Evolutionary conservation across 345 rosid species (phyloP).

Genomic region (thale cress (Arabidopsis thaliana)): DNA sequence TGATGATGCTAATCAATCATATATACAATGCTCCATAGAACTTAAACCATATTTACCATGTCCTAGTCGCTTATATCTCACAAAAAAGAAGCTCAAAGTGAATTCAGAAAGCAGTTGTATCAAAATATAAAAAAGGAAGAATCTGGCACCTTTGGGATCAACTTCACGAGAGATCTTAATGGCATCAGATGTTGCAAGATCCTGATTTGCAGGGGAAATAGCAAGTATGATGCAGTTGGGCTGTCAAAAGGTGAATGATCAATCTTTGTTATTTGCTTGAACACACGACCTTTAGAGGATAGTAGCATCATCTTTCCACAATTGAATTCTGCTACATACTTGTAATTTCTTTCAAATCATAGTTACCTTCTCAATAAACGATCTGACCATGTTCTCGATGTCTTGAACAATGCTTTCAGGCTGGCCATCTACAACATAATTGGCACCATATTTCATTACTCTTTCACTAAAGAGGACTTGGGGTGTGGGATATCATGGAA

Average conservation of each 20-base stretch:
- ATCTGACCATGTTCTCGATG: conserved; percentile 86
- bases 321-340: neutral
- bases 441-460: conserved; percentile 10
- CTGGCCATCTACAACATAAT: conserved; percentile 77
- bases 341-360: conserved; percentile 14
- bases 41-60: neutral
- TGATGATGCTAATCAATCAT: conserved; percentile 12
- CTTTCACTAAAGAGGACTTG: conserved; percentile 23
- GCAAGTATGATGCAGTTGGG: conserved; percentile 94
- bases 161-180: conserved; percentile 97
- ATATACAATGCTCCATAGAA: neutral
- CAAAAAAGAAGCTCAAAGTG: conserved; percentile 6
- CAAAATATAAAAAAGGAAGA: neutral
- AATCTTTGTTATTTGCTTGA: conserved; percentile 15
- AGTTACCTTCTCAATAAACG: conserved; percentile 88
- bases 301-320: conserved; percentile 9
- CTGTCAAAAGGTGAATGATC: conserved; percentile 54
- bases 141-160: conserved; percentile 80
- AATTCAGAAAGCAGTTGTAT: conserved; percentile 10
- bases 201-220: conserved; percentile 99
- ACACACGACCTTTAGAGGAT: neutral
- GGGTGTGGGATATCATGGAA: neutral
- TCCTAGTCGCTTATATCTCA: neutral
- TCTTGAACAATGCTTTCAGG: conserved; percentile 87
- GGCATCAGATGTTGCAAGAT: conserved; percentile 98